These are phyloP conservation scores for Crucihimalaya himalaica DNA, from an alignment of 345 rosid species.

Conservation along the genomic window DNA sequence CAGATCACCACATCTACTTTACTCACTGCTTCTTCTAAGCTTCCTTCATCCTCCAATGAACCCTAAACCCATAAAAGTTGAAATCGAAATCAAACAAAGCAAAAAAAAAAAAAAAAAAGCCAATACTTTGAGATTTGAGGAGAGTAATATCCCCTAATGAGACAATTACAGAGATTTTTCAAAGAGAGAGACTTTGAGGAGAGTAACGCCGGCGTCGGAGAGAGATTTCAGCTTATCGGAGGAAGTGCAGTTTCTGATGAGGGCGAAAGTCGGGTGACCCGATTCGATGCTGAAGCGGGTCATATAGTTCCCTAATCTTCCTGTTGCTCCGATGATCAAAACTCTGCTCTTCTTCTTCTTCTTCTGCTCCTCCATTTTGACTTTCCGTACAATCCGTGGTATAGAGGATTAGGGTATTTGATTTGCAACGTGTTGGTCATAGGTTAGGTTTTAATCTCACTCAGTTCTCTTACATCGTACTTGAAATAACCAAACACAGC, in stretches of 20 bases:
- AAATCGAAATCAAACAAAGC: background rate
- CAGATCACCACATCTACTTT: slow-evolving; percentile 80
- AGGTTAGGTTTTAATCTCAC: background rate
- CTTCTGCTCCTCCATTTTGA: slow-evolving; percentile 34
- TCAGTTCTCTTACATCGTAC: background rate
- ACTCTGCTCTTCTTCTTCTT: slow-evolving; percentile 60
- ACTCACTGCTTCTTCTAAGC: slow-evolving; percentile 66
- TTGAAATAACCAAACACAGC: background rate
- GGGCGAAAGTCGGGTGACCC: slow-evolving; percentile 61
- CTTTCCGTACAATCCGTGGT: background rate
- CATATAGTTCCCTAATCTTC: slow-evolving; percentile 60
- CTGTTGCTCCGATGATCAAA: slow-evolving; percentile 73
- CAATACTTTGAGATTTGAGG: slow-evolving; percentile 5
- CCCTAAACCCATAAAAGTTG: slow-evolving; percentile 45
- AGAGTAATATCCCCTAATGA: background rate
- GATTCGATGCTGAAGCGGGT: slow-evolving; percentile 54
- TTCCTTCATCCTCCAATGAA: slow-evolving; percentile 65
- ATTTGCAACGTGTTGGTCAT: background rate
- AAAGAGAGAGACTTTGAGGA: slow-evolving; percentile 53
- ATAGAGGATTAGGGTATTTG: background rate
- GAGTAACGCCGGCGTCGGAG: slow-evolving; percentile 52
- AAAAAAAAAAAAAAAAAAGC: background rate
- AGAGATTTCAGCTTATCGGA: slow-evolving; percentile 49
- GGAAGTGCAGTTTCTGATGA: slow-evolving; percentile 55
- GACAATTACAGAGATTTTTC: background rate